phyloP scores from a whole-genome alignment of 345 rosid species.

The Pistacia vera region DNA sequence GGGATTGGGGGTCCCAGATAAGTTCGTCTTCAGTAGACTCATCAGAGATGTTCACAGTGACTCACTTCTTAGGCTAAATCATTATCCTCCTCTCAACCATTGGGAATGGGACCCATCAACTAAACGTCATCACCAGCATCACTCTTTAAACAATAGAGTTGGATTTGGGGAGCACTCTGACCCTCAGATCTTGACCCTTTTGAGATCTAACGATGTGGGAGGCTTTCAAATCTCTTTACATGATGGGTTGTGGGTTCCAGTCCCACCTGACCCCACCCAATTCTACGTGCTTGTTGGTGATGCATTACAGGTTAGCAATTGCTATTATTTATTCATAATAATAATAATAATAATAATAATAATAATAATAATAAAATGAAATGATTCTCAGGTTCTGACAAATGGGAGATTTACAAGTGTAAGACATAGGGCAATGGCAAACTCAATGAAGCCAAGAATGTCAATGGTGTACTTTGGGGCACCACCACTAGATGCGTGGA shows the following conservation, averaged over 20 bases:
- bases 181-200: constrained; percentile 93
- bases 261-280: constrained; percentile 74
- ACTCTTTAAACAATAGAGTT: constrained; percentile 31
- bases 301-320: constrained; percentile 63
- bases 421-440: constrained; percentile 74
- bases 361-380: no score
- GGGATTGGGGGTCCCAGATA: constrained; percentile 65
- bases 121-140: constrained; percentile 7
- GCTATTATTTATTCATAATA: no score
- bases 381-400: constrained; percentile 57
- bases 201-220: constrained; percentile 88
- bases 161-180: constrained; percentile 98
- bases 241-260: constrained; percentile 75
- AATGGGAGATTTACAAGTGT: constrained; percentile 87
- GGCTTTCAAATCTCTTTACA: constrained; percentile 76
- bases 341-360: no score
- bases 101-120: constrained; percentile 29
- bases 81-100: constrained; percentile 55
- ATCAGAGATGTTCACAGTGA: constrained; percentile 78
- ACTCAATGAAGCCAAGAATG: constrained; percentile 63
- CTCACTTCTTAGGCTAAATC: constrained; percentile 75
- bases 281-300: constrained; percentile 91
- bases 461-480: constrained; percentile 90
- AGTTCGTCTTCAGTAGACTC: constrained; percentile 53
- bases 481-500: constrained; percentile 60